A percentile compares a stretch with the other conserved stretches of the same genome.
phyloP scores from a whole-genome alignment of 2,329 filamentous ascomycete species.

The Hymenoscyphus scutula region DNA sequence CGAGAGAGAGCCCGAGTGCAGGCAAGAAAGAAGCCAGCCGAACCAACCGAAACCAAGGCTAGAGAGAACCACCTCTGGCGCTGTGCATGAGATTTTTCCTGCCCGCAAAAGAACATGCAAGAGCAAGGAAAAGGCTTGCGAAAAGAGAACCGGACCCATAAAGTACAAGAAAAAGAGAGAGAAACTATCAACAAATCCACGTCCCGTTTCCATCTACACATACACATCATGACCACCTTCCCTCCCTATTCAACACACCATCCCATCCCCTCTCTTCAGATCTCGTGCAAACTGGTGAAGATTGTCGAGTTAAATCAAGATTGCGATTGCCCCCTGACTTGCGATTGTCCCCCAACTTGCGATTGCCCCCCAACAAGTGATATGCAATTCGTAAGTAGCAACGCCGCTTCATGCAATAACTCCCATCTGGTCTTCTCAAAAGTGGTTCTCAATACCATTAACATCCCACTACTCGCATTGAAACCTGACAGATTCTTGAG shows the following conservation, averaged over 20 bases:
- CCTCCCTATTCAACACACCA: background rate
- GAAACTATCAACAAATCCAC: constrained; percentile 1
- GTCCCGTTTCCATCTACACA: background rate
- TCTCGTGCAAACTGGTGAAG: background rate
- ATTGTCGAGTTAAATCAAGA: background rate
- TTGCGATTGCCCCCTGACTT: constrained; percentile 19
- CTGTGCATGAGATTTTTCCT: background rate
- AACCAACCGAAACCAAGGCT: background rate
- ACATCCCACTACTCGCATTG: constrained; percentile 77
- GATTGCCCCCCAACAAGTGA: constrained; percentile 39
- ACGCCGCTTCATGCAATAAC: constrained; percentile 81
- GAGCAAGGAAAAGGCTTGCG: background rate
- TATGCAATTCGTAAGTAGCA: constrained; percentile 78
- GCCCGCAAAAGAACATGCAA: background rate
- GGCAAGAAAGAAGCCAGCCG: background rate
- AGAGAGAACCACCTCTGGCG: background rate
- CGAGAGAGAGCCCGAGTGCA: background rate
- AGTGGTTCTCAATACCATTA: constrained; percentile 77
- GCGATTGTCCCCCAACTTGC: no score
- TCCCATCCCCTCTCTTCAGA: background rate
- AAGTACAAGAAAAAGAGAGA: background rate
- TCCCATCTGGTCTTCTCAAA: constrained; percentile 89
- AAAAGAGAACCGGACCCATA: background rate
- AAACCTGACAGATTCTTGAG: constrained; percentile 70
- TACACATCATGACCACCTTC: background rate